Percentiles rank a stretch among this genome's conserved stretches.
Conservation (phyloP, 2,329 filamentous ascomycete species). For the Cordyceps militaris region DNA sequence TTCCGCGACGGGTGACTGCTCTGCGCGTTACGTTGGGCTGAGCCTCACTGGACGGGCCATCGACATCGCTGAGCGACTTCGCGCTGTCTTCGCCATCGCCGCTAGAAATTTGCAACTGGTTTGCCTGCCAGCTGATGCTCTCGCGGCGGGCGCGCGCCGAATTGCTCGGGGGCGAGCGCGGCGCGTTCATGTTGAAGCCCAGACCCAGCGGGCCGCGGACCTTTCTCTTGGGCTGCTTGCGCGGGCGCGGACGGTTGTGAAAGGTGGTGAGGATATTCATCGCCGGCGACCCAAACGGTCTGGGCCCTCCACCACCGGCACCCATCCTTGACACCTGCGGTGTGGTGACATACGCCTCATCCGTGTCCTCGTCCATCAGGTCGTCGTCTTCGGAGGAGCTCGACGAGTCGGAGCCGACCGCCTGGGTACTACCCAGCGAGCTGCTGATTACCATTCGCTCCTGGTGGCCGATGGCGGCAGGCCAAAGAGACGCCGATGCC, state of each 20-base stretch:
- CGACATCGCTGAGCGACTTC: constrained; percentile 45
- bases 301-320: background rate
- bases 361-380: constrained; percentile 65
- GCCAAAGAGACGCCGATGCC: constrained; percentile 61
- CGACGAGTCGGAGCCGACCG: constrained; percentile 68
- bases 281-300: constrained; percentile 13
- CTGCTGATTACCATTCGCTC: constrained; percentile 70
- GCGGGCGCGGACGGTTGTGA: constrained; percentile 65
- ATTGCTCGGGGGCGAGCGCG: constrained; percentile 62
- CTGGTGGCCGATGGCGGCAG: constrained; percentile 60
- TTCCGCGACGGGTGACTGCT: constrained; percentile 78
- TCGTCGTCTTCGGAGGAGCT: constrained; percentile 66
- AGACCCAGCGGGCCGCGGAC: constrained; percentile 41
- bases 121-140: constrained; percentile 84
- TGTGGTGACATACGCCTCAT: constrained; percentile 75
- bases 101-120: constrained; percentile 75
- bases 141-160: constrained; percentile 60
- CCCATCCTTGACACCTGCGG: constrained; percentile 56
- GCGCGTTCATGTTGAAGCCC: constrained; percentile 40
- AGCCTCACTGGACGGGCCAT: constrained; percentile 43
- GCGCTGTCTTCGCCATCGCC: constrained; percentile 58
- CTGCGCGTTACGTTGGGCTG: constrained; percentile 73
- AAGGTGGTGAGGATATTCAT: constrained; percentile 68
- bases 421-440: constrained; percentile 68
- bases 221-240: constrained; percentile 58